phyloP scores from a whole-genome alignment of 2,329 filamentous ascomycete species.

The Clathrospora elynae region DNA sequence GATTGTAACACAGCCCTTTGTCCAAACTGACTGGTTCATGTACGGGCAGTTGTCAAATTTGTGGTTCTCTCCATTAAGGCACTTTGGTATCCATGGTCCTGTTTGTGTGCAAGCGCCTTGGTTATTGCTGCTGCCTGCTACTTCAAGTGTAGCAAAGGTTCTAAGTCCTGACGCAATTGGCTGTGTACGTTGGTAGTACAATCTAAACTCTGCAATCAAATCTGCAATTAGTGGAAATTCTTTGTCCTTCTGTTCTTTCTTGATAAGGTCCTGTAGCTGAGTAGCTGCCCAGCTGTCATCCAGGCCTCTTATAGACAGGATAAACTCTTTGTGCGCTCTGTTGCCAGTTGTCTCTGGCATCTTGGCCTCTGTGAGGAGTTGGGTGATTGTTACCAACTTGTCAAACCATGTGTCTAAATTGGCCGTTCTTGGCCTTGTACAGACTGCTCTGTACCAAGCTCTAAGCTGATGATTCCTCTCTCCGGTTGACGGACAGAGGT shows the following conservation, averaged over 20 bases:
- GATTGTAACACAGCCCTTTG: neutral
- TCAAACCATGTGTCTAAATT: conserved; percentile 1
- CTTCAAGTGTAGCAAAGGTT: conserved; percentile 1
- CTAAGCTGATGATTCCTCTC: neutral
- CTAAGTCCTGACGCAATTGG: neutral
- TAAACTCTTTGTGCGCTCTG: conserved; percentile 1
- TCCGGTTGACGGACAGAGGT: neutral
- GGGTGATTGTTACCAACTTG: neutral
- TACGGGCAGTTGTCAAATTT: neutral
- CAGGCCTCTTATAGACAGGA: conserved; percentile 2
- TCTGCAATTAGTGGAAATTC: neutral
- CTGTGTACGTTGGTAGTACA: neutral
- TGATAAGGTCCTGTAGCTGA: conserved; percentile 4
- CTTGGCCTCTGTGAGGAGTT: neutral
- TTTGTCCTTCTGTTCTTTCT: conserved; percentile 2
- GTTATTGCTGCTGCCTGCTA: neutral
- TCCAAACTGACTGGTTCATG: neutral
- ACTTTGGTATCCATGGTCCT: neutral
- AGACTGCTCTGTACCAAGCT: neutral
- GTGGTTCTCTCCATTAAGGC: neutral
- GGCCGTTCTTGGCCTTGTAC: neutral
- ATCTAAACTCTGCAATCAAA: neutral
- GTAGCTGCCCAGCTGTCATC: conserved; percentile 5
- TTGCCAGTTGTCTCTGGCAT: conserved; percentile 1
- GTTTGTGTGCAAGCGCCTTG: neutral